Evolutionary conservation across 164 flowering plant genomes (phyloP).

Genomic region (Annona squamosa): DNA sequence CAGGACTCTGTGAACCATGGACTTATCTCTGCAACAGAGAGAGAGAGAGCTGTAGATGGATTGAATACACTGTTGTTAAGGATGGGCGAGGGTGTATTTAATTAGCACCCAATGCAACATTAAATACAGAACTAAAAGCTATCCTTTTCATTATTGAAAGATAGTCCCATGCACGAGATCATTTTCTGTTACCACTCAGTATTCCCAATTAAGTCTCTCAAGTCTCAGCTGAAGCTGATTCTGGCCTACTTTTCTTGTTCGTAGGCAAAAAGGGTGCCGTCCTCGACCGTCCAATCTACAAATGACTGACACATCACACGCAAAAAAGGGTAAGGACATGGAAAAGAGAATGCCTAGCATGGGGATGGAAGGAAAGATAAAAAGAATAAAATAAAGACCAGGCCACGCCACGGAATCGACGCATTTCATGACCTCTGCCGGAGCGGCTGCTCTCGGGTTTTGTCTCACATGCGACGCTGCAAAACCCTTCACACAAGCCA

Average conservation of each 20-base stretch:
- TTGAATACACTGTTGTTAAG: background rate
- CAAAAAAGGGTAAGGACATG: too few species aligned
- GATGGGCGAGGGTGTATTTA: background rate
- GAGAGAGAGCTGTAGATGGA: too few species aligned
- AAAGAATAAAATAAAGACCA: too few species aligned
- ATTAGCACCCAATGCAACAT: too few species aligned
- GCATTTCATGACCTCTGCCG: too few species aligned
- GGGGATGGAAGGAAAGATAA: too few species aligned
- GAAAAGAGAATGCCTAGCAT: too few species aligned
- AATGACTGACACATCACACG: constrained; percentile 1
- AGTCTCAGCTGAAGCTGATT: background rate
- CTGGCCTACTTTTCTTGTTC: background rate
- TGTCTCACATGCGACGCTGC: too few species aligned
- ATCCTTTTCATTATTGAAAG: constrained; percentile 7
- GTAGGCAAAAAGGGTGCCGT: constrained; percentile 4
- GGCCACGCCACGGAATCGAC: too few species aligned
- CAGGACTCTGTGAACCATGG: too few species aligned
- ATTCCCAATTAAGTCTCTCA: background rate
- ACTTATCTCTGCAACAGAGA: too few species aligned
- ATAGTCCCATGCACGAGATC: background rate
- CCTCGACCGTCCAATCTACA: constrained; percentile 4
- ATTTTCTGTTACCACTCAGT: background rate
- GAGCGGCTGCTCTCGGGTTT: too few species aligned
- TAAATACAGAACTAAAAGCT: background rate
- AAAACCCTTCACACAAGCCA: background rate